These are phyloP conservation scores for Opeltia flavorubescens DNA, from an alignment of 495 filamentous ascomycete species.

Conservation along the genomic window DNA sequence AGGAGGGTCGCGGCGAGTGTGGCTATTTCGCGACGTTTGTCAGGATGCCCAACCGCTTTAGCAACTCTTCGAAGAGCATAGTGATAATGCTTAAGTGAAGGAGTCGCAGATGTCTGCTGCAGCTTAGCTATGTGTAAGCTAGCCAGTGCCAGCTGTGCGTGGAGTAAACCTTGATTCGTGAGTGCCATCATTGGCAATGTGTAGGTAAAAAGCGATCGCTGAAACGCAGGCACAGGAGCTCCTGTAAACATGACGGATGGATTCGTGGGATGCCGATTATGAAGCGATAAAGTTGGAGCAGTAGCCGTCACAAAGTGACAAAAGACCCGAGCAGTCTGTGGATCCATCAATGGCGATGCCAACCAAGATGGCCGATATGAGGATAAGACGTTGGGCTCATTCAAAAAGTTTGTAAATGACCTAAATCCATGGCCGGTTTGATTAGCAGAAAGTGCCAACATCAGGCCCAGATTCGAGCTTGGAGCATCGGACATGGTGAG, in stretches of 20 bases:
- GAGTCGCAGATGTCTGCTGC: constrained; percentile 53
- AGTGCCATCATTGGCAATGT: constrained; percentile 76
- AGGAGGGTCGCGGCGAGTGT: constrained; percentile 82
- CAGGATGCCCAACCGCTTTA: constrained; percentile 54
- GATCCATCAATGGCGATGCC: constrained; percentile 71
- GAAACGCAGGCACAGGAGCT: constrained; percentile 45
- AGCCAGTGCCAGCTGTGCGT: constrained; percentile 79
- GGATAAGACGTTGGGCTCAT: constrained; percentile 58
- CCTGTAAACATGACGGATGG: constrained; percentile 57
- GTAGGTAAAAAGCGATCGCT: constrained; percentile 78
- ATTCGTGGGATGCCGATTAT: constrained; percentile 71
- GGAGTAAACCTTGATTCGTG: constrained; percentile 69
- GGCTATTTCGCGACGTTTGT: constrained; percentile 58
- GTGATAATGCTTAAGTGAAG: constrained; percentile 85
- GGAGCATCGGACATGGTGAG: constrained; percentile 6
- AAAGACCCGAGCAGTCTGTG: constrained; percentile 73
- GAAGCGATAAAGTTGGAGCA: constrained; percentile 74
- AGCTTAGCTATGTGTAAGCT: constrained; percentile 82
- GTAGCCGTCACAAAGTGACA: constrained; percentile 87
- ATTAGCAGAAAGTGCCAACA: constrained; percentile 33
- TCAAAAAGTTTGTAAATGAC: constrained; percentile 50
- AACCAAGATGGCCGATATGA: constrained; percentile 60
- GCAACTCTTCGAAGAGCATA: constrained; percentile 66
- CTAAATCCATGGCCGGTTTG: constrained; percentile 36
- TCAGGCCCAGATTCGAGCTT: constrained; percentile 27